Evolutionary conservation across 441 rosid species (phyloP).

Genomic region (Populus hybrid): DNA sequence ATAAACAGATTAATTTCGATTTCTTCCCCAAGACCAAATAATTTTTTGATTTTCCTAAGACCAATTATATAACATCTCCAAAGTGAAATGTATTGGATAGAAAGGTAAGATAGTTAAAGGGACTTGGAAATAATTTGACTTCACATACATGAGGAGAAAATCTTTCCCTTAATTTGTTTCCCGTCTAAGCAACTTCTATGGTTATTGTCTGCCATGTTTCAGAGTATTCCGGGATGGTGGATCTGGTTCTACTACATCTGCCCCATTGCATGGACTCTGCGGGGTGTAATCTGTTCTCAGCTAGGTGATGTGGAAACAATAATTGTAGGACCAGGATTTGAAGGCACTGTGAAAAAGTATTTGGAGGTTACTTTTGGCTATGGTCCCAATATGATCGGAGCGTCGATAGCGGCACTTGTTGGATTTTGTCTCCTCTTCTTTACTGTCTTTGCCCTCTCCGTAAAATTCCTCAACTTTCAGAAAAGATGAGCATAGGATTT

Average conservation of each 20-base stretch:
- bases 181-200: too few relatives aligned
- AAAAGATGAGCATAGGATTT: constrained; percentile 40
- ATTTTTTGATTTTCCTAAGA: too few relatives aligned
- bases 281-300: constrained; percentile 72
- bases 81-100: background rate
- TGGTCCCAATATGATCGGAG: constrained; percentile 47
- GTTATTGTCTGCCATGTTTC: constrained; percentile 15
- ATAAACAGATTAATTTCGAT: too few relatives aligned
- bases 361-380: constrained; percentile 47
- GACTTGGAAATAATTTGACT: background rate
- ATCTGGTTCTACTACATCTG: constrained; percentile 87
- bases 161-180: too few relatives aligned
- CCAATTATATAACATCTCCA: too few relatives aligned
- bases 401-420: constrained; percentile 48
- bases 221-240: constrained; percentile 90
- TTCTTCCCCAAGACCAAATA: too few relatives aligned
- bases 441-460: constrained; percentile 52
- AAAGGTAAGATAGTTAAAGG: background rate
- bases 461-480: constrained; percentile 78
- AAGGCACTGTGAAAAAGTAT: constrained; percentile 63
- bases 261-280: constrained; percentile 88
- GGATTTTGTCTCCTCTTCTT: constrained; percentile 65
- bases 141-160: background rate
- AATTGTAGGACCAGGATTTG: constrained; percentile 49
- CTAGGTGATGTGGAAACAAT: constrained; percentile 73